These are phyloP conservation scores for Beauveria sp. DNA, from an alignment of 2,329 filamentous ascomycete genomes.

Conservation along the genomic window DNA sequence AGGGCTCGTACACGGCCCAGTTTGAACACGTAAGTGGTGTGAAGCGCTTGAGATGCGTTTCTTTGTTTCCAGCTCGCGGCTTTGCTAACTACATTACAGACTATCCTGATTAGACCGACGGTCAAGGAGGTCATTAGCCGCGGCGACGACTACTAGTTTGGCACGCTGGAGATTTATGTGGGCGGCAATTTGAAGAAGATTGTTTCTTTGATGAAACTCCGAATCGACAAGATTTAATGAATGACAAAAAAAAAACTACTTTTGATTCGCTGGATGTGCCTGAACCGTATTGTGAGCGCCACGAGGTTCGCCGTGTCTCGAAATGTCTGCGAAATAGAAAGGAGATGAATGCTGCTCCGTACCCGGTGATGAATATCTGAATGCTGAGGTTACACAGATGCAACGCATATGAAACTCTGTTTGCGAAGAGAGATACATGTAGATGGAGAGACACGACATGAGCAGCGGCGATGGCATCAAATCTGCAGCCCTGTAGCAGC, in stretches of 20 bases:
- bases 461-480: not conserved
- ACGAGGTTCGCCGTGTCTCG: not conserved
- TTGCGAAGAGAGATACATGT: not conserved
- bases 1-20: slow-evolving; percentile 90
- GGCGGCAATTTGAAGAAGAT: not conserved
- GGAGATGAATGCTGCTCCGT: not conserved
- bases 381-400: not conserved
- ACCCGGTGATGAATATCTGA: not conserved
- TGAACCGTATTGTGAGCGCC: not conserved
- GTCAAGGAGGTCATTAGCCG: slow-evolving; percentile 84
- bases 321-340: not conserved
- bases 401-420: not conserved
- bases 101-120: slow-evolving; percentile 67
- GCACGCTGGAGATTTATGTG: not conserved
- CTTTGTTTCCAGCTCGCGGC: not conserved
- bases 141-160: slow-evolving; percentile 70
- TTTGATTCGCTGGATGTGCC: not conserved
- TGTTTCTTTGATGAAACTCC: too few species aligned
- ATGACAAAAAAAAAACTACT: not conserved
- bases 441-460: not conserved
- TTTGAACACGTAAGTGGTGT: slow-evolving; percentile 74
- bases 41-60: not conserved
- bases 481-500: too few species aligned
- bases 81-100: slow-evolving; percentile 36
- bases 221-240: not conserved